These are phyloP conservation scores for Mrakia blollopis DNA, from an alignment of 768 basidiomycete species.

Conservation along the genomic window DNA sequence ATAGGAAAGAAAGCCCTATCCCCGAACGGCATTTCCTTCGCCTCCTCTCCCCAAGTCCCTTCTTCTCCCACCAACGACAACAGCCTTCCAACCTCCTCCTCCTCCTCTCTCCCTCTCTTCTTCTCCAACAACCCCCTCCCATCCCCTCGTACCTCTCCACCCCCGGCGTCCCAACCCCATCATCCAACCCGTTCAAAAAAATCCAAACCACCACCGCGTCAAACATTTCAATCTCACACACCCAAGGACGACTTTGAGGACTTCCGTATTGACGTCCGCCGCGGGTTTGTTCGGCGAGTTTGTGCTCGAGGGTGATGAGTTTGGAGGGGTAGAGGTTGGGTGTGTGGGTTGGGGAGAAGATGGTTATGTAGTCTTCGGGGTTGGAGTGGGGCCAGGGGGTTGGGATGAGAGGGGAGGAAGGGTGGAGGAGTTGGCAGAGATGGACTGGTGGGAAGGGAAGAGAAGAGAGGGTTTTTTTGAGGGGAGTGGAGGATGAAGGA, in stretches of 20 bases:
- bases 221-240: conserved; percentile 11
- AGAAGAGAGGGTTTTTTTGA: not conserved
- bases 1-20: conserved; percentile 29
- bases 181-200: conserved; percentile 30
- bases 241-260: conserved; percentile 18
- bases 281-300: conserved; percentile 7
- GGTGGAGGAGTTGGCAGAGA: conserved; percentile 27
- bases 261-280: conserved; percentile 12
- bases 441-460: conserved; percentile 14
- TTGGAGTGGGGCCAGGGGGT: conserved; percentile 24
- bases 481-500: not conserved
- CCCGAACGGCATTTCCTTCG: conserved; percentile 17
- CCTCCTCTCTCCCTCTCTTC: not conserved
- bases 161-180: conserved; percentile 23
- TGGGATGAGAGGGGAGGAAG: conserved; percentile 9
- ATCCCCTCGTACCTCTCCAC: not conserved
- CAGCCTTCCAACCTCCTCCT: not conserved
- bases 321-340: not conserved
- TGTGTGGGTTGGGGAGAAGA: conserved; percentile 2
- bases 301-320: conserved; percentile 20
- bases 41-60: conserved; percentile 17
- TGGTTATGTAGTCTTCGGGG: conserved; percentile 23
- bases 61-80: not conserved
- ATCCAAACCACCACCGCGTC: conserved; percentile 29
- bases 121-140: not conserved